A percentile compares a stretch with the other conserved stretches of the same genome.
These are phyloP conservation scores for Harringtonia lauricola DNA, from an alignment of 2,329 filamentous ascomycete species.

Conservation along the genomic window DNA sequence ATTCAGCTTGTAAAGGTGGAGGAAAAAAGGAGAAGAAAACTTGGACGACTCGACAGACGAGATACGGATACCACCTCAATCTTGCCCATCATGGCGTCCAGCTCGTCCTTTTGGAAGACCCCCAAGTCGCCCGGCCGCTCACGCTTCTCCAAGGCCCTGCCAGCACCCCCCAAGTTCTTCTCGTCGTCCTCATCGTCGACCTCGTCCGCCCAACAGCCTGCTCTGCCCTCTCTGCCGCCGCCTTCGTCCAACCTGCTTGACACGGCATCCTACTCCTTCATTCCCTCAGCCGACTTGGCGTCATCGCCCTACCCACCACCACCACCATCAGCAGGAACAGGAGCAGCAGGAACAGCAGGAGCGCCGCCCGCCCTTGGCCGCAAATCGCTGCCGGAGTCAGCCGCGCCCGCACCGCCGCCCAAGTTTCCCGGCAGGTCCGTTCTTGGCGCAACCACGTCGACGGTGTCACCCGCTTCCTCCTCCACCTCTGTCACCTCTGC, in stretches of 20 bases:
- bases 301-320: neutral
- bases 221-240: slow-evolving; percentile 5
- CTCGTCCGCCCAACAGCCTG: neutral
- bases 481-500: neutral
- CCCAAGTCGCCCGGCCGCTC: slow-evolving; percentile 31
- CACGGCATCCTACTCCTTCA: neutral
- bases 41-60: neutral
- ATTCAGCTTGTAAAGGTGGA: slow-evolving; percentile 4
- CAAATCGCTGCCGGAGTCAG: no score
- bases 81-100: neutral
- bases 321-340: no score
- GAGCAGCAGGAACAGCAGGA: no score
- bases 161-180: slow-evolving; percentile 26
- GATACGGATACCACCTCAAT: no score
- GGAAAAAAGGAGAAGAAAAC: neutral
- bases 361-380: neutral
- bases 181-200: neutral
- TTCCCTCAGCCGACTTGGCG: neutral
- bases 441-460: no score
- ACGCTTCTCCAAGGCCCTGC: slow-evolving; percentile 48
- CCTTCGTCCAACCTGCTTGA: slow-evolving; percentile 5
- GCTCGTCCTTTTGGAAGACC: neutral
- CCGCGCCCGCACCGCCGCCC: no score
- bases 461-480: neutral
- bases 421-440: no score